phyloP scores from a whole-genome alignment of 1,284 basidiomycete species.

The Abortiporus biennis region DNA sequence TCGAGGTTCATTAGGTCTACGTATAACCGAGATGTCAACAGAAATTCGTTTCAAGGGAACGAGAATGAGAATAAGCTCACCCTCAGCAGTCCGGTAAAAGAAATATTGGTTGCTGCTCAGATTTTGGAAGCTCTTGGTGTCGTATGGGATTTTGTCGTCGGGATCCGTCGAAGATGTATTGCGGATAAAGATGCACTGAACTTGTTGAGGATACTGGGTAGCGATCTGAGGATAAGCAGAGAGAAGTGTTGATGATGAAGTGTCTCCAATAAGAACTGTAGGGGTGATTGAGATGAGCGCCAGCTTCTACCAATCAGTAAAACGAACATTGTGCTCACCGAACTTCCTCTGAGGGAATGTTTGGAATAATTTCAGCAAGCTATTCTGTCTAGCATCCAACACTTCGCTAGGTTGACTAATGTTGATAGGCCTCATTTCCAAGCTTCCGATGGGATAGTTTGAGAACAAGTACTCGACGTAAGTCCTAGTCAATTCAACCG shows the following conservation, averaged over 20 bases:
- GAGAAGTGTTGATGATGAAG: constrained; percentile 25
- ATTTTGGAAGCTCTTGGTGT: constrained; percentile 24
- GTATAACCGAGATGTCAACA: neutral
- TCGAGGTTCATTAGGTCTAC: constrained; percentile 18
- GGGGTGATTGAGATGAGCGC: neutral
- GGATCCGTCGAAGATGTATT: constrained; percentile 26
- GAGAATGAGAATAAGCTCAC: constrained; percentile 7
- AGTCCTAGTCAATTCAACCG: constrained; percentile 24
- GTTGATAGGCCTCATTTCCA: constrained; percentile 28
- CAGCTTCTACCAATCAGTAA: neutral
- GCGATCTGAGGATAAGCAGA: constrained; percentile 25
- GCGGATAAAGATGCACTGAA: constrained; percentile 26
- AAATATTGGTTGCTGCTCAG: constrained; percentile 23
- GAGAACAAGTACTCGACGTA: constrained; percentile 25
- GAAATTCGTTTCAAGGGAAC: neutral
- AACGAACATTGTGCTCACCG: constrained; percentile 10
- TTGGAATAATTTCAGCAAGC: constrained; percentile 24
- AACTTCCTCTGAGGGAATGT: constrained; percentile 26
- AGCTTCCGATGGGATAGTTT: constrained; percentile 25
- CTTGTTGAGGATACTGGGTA: constrained; percentile 22
- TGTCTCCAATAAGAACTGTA: constrained; percentile 24
- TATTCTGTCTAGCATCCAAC: constrained; percentile 23
- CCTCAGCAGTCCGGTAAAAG: constrained; percentile 24
- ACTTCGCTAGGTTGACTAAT: constrained; percentile 23
- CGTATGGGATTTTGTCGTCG: constrained; percentile 26